Conservation (phyloP, 345 rosid genomes). For the Lumnitzera littorea region DNA sequence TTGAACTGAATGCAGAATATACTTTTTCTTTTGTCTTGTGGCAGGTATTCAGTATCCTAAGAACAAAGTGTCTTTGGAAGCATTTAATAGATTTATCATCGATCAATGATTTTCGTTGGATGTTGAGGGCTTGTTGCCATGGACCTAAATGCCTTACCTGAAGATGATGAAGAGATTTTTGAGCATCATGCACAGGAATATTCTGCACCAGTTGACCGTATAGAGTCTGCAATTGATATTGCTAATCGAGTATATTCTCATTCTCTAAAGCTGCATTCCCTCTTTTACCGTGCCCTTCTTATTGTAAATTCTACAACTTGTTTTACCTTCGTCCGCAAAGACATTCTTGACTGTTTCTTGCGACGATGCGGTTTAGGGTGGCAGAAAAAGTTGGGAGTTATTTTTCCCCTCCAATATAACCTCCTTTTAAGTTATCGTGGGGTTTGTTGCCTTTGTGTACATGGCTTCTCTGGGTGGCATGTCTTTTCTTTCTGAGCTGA, state of each 20-base stretch:
- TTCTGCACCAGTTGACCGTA: conserved; percentile 15
- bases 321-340: not conserved
- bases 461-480: not conserved
- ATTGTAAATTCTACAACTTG: not conserved
- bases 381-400: too few relatives aligned
- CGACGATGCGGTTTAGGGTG: too few relatives aligned
- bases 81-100: not conserved
- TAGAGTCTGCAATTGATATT: conserved; percentile 31
- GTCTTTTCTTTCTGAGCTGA: not conserved
- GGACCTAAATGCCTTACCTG: conserved; percentile 50
- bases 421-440: too few relatives aligned
- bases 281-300: not conserved
- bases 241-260: conserved; percentile 30
- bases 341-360: too few relatives aligned
- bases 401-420: too few relatives aligned
- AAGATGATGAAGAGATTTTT: conserved; percentile 36
- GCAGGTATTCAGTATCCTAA: not conserved
- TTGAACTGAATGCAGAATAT: too few relatives aligned
- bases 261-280: not conserved
- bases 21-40: not conserved
- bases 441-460: too few relatives aligned
- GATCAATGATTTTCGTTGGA: conserved; percentile 10
- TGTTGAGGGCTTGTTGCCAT: conserved; percentile 35
- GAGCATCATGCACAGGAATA: conserved; percentile 22
- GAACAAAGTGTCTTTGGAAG: not conserved